Evolutionary conservation across 2,329 filamentous ascomycete species (phyloP).

Genomic region (Fusarium sp.): DNA sequence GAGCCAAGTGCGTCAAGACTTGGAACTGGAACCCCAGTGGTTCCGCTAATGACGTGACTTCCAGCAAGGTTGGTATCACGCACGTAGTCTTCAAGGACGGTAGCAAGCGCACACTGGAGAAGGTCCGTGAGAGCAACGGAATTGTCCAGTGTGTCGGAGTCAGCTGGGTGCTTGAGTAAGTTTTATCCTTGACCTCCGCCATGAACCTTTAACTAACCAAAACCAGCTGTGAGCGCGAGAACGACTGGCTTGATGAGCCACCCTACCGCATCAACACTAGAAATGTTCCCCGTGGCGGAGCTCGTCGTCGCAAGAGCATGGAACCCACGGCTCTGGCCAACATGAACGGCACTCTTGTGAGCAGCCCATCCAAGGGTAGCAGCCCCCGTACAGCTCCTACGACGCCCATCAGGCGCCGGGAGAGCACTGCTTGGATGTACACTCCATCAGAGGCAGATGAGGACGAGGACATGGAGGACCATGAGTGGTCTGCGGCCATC

Average conservation of each 20-base stretch:
- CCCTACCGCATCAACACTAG: conserved; percentile 77
- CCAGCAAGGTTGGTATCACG: conserved; percentile 77
- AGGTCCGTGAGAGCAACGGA: conserved; percentile 77
- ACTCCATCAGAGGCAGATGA: conserved; percentile 61
- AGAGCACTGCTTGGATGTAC: conserved; percentile 67
- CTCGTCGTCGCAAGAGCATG: conserved; percentile 83
- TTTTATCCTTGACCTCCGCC: conserved; percentile 33
- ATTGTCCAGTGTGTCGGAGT: conserved; percentile 89
- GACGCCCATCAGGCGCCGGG: conserved; percentile 64
- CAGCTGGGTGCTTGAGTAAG: conserved; percentile 89
- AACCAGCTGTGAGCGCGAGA: conserved; percentile 78
- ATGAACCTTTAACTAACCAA: conserved; percentile 44
- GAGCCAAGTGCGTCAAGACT: conserved; percentile 79
- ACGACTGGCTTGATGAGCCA: conserved; percentile 80
- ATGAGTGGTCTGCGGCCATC: conserved; percentile 57
- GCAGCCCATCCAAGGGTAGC: conserved; percentile 51
- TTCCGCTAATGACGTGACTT: conserved; percentile 50
- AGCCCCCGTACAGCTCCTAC: conserved; percentile 54
- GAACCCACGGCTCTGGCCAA: conserved; percentile 79
- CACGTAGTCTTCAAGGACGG: conserved; percentile 94
- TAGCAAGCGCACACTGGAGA: conserved; percentile 82
- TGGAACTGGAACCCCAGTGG: conserved; percentile 78
- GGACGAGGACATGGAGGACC: conserved; percentile 54
- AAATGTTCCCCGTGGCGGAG: conserved; percentile 75
- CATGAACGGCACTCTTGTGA: conserved; percentile 72